A percentile compares a stretch with the other conserved stretches of the same genome.
Evolutionary conservation across 192 early-diverging fungal genomes (phyloP).

Genomic region (Gaertneriomyces semiglobifer): DNA sequence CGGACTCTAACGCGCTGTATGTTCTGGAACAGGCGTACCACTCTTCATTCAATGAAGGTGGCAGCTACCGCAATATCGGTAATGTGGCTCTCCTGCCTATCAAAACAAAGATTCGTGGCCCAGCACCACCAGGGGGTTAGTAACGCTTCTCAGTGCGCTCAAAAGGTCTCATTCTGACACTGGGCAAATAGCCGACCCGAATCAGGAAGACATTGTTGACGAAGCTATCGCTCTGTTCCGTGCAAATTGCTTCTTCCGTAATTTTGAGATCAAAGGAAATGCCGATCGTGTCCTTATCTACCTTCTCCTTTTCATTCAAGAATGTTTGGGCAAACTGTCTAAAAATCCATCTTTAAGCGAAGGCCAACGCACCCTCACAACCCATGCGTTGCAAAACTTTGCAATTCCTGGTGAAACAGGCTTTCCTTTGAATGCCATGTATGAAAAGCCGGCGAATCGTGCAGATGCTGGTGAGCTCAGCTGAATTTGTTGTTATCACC

Average conservation of each 20-base stretch:
- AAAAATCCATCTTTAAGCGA: constrained; percentile 65
- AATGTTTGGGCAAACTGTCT: constrained; percentile 52
- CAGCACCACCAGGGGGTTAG: constrained; percentile 68
- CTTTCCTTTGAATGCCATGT: constrained; percentile 93
- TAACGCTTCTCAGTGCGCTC: neutral
- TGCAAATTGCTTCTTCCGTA: constrained; percentile 95
- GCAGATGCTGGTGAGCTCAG: constrained; percentile 65
- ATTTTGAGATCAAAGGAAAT: constrained; percentile 97
- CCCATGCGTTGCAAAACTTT: constrained; percentile 86
- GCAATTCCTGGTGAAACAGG: constrained; percentile 86
- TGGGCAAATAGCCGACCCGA: constrained; percentile 24
- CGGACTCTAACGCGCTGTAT: too few species aligned
- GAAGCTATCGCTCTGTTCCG: constrained; percentile 93
- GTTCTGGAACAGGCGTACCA: constrained; percentile 69
- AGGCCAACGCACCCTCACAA: constrained; percentile 72
- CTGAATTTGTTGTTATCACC: constrained; percentile 10
- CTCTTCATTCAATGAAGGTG: constrained; percentile 70
- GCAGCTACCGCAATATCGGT: constrained; percentile 64
- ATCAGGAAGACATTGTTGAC: constrained; percentile 82
- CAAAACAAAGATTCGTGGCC: constrained; percentile 81
- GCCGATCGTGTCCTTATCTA: constrained; percentile 95
- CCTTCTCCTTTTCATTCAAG: constrained; percentile 84
- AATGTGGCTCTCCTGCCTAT: constrained; percentile 87
- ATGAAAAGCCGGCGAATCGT: constrained; percentile 64
- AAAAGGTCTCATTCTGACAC: neutral